Evolutionary conservation across 2,329 filamentous ascomycete genomes (phyloP), one percentile per base, ranked within the genome.

Genomic region (Cladophialophora exuberans): DNA sequence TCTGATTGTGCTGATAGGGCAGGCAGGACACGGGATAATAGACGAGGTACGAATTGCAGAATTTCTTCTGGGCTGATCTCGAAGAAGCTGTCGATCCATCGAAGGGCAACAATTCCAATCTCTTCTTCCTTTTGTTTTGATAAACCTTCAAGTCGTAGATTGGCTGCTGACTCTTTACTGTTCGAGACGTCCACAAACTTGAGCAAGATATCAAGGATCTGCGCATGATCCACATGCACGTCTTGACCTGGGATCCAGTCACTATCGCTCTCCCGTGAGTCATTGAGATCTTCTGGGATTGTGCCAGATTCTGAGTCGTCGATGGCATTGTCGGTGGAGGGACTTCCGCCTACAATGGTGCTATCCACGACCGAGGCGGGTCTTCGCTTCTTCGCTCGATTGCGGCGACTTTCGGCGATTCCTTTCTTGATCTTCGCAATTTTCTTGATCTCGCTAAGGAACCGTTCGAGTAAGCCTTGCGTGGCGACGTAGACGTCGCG

Each of bases 201-300:
- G 2, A 96, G 91, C 36, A 99, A 74, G 50, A 97, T 99, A 64
- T 95, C 89, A 43, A 99, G 76, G 30, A 99, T 96, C 62, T 88
- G 90, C 57, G 89, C 86, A 72, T 96, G 90, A 71, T 97, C 93
- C 59, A 99, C 89, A 56, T 95, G 88, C 6, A 97, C 91, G 70
- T 99, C 94, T 72, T 99, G 94, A 1, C 95, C 94, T 0, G 95
- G 95, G 41, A 97, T 87, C 91, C 93, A 99, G 68, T 97, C 94
- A 57, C 92, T 92, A 64, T 96, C 92, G 39, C 83, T 85, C 18
- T 79, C 78, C 11, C 82, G 80, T 22, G 84, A 73, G 56, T 86
- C 81, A 26, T 83, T 81, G 4, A 67, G 71, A 10, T 82, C 80
- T 22, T 85, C 74, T 57, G 86, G 82, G 25, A 82, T 81, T 3